phyloP scores from a whole-genome alignment of 345 rosid species.

The Eucalyptus camaldulensis region DNA sequence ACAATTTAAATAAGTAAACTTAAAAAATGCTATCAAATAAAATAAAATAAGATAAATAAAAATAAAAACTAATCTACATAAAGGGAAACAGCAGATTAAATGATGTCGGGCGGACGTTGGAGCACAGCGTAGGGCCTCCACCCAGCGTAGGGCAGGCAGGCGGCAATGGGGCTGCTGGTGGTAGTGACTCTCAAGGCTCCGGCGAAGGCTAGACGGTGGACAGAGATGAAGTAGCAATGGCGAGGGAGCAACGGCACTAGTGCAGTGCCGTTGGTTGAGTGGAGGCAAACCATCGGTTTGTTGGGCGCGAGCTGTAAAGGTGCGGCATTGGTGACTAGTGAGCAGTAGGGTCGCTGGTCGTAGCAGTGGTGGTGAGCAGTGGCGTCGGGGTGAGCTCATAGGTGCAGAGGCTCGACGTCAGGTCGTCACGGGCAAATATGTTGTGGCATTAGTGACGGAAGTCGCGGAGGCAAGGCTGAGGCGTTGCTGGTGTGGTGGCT shows the following conservation, averaged over 20 bases:
- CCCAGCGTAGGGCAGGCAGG: rapidly evolving
- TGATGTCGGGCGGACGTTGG: rapidly evolving
- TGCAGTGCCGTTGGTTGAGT: too few relatives aligned
- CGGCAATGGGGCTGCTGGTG: rapidly evolving
- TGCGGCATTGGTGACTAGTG: rapidly evolving
- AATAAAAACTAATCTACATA: too few relatives aligned
- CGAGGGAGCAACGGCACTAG: rapidly evolving
- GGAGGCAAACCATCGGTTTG: too few relatives aligned
- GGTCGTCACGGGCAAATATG: rapidly evolving
- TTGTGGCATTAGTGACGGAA: too few relatives aligned
- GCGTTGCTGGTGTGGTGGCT: too few relatives aligned
- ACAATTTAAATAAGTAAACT: too few relatives aligned
- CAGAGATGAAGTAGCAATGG: rapidly evolving
- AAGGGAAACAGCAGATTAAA: rapidly evolving
- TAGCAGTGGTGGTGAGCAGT: too few relatives aligned
- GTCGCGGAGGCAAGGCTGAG: too few relatives aligned
- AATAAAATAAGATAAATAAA: too few relatives aligned
- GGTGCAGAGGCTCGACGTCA: rapidly evolving
- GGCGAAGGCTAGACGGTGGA: rapidly evolving
- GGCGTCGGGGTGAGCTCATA: too few relatives aligned
- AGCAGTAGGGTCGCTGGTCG: rapidly evolving
- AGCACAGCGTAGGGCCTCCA: too few relatives aligned
- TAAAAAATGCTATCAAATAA: too few relatives aligned
- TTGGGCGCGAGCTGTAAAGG: rapidly evolving
- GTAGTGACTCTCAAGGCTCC: rapidly evolving